These are phyloP conservation scores for Fraxinus cuspidata DNA, from an alignment of 257 asterid species.

Conservation along the genomic window DNA sequence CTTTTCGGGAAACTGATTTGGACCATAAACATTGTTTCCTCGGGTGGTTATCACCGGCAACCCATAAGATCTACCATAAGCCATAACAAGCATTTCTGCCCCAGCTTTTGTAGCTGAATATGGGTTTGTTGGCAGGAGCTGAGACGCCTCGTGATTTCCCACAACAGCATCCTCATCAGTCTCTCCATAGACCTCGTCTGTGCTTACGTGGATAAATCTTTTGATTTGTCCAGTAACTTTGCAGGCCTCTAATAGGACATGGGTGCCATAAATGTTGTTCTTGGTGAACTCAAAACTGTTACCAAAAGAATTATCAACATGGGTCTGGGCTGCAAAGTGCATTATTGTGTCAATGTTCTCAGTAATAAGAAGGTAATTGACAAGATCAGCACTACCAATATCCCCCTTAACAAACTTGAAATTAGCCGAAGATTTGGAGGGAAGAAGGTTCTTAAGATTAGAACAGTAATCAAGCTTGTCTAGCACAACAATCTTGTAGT, in stretches of 20 bases:
- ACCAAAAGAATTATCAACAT: constrained; percentile 93
- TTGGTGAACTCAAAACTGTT: too few species aligned
- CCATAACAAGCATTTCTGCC: constrained; percentile 99
- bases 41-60: constrained; percentile 89
- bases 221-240: constrained; percentile 95
- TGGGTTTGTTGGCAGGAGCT: constrained; percentile 92
- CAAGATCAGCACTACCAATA: constrained; percentile 94
- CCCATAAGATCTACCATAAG: constrained; percentile 93
- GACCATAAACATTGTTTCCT: constrained; percentile 93
- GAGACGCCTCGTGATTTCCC: constrained; percentile 98
- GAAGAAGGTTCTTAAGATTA: constrained; percentile 77
- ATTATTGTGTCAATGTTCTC: constrained; percentile 94
- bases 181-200: constrained; percentile 98
- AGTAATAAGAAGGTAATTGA: constrained; percentile 87
- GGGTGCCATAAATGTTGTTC: constrained; percentile 96
- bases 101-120: constrained; percentile 98
- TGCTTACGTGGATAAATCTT: constrained; percentile 96
- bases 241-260: constrained; percentile 96
- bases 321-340: constrained; percentile 99
- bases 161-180: constrained; percentile 96
- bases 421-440: constrained; percentile 71
- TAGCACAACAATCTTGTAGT: constrained; percentile 88
- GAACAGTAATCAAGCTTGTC: constrained; percentile 98
- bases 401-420: constrained; percentile 95
- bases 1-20: constrained; percentile 95